These are phyloP conservation scores for Candida mattraensis DNA, from an alignment of 805 yeast genomes.

Conservation along the genomic window DNA sequence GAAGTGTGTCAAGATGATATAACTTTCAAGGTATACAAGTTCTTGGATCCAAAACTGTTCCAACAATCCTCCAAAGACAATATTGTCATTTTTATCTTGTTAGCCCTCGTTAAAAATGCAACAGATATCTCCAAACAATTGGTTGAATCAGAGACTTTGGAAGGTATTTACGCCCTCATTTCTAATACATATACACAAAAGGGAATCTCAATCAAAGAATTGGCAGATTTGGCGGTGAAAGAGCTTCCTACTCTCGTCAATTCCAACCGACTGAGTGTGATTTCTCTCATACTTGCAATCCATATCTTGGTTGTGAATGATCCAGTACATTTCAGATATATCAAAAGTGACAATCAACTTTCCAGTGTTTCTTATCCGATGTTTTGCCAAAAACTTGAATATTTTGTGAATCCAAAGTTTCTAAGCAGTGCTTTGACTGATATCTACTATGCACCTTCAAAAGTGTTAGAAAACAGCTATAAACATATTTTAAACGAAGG, in stretches of 20 bases:
- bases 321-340: slow-evolving; percentile 27
- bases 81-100: slow-evolving; percentile 2
- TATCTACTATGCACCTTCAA: slow-evolving; percentile 16
- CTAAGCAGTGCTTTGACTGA: slow-evolving; percentile 21
- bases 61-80: neutral
- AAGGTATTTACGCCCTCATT: slow-evolving; percentile 2
- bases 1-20: slow-evolving; percentile 50
- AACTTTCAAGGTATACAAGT: slow-evolving; percentile 23
- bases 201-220: slow-evolving; percentile 7
- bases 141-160: slow-evolving; percentile 1
- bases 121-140: neutral
- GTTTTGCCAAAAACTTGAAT: slow-evolving; percentile 14
- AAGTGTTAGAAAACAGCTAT: slow-evolving; percentile 15
- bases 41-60: slow-evolving; percentile 6
- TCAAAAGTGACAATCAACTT: slow-evolving; percentile 16
- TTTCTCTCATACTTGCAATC: slow-evolving; percentile 19
- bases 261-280: slow-evolving; percentile 11
- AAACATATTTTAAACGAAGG: slow-evolving; percentile 17
- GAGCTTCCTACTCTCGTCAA: slow-evolving; percentile 3
- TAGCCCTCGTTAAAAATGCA: slow-evolving; percentile 4
- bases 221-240: slow-evolving; percentile 6
- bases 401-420: slow-evolving; percentile 24
- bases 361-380: slow-evolving; percentile 22
- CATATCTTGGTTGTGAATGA: slow-evolving; percentile 27
- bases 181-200: slow-evolving; percentile 5